These are phyloP conservation scores for Gloeopeniophorella convolvens DNA, from an alignment of 768 basidiomycete genomes.

Conservation along the genomic window DNA sequence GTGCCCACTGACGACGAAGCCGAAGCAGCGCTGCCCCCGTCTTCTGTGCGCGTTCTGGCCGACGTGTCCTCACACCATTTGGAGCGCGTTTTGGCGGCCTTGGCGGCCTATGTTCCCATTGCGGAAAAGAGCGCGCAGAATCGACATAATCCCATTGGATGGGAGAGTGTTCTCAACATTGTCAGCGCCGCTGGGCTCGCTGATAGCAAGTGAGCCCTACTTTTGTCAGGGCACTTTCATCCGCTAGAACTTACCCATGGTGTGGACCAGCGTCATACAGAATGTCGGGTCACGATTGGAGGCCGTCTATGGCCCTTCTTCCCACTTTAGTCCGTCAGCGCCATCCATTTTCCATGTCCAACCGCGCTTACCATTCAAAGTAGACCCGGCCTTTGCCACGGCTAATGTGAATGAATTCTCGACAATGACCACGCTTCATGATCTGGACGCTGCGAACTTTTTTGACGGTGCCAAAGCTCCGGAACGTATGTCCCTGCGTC, in stretches of 20 bases:
- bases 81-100: constrained; percentile 43
- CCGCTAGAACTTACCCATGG: not conserved
- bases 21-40: constrained; percentile 29
- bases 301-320: constrained; percentile 16
- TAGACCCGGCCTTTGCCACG: constrained; percentile 4
- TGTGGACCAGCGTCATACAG: constrained; percentile 1
- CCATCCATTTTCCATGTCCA: not conserved
- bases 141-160: constrained; percentile 52
- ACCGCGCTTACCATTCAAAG: not conserved
- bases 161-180: constrained; percentile 56
- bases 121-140: constrained; percentile 58
- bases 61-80: constrained; percentile 40
- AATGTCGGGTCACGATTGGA: constrained; percentile 15
- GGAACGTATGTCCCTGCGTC: not conserved
- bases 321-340: constrained; percentile 1
- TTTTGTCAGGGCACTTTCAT: no score
- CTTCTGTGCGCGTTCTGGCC: constrained; percentile 34
- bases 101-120: constrained; percentile 50
- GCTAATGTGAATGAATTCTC: not conserved
- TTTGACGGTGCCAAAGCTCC: not conserved
- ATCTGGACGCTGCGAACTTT: constrained; percentile 6
- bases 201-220: constrained; percentile 22
- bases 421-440: constrained; percentile 1
- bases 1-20: constrained; percentile 20
- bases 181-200: constrained; percentile 38